These are phyloP conservation scores for Globisporangium cederbergense DNA, from an alignment of 352 stramenopile species.

Conservation along the genomic window DNA sequence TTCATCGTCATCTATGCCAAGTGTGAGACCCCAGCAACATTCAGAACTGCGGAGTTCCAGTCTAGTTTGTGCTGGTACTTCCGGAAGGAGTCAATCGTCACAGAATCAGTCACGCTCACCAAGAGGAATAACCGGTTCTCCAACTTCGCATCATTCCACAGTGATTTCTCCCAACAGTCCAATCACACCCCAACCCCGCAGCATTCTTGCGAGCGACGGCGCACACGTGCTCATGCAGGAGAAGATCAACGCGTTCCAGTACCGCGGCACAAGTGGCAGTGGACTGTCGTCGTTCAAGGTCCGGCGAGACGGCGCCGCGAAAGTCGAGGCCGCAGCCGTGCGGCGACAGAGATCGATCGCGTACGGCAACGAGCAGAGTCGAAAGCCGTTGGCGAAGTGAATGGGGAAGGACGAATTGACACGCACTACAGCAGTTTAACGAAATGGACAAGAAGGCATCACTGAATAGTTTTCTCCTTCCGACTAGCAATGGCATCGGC, in stretches of 20 bases:
- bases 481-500: too few species aligned
- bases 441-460: not conserved
- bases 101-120: not conserved
- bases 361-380: slow-evolving; percentile 14
- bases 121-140: not conserved
- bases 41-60: not conserved
- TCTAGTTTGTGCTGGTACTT: not conserved
- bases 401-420: not conserved
- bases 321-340: not conserved
- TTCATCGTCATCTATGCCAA: not conserved
- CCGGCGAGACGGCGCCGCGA: slow-evolving; percentile 7
- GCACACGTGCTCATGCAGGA: slow-evolving; percentile 19
- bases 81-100: not conserved
- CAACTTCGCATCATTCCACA: not conserved
- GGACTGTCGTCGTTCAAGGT: slow-evolving; percentile 16
- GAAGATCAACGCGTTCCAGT: slow-evolving; percentile 20
- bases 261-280: slow-evolving; percentile 8
- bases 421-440: not conserved
- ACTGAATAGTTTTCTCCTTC: too few species aligned
- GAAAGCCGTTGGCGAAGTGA: slow-evolving; percentile 3
- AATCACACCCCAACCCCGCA: slow-evolving; percentile 7
- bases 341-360: slow-evolving; percentile 8
- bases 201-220: slow-evolving; percentile 18
- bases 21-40: not conserved
- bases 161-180: not conserved